Base-by-base conservation (phyloP, 805 yeast species). In the Priceomyces melissophilus region DNA sequence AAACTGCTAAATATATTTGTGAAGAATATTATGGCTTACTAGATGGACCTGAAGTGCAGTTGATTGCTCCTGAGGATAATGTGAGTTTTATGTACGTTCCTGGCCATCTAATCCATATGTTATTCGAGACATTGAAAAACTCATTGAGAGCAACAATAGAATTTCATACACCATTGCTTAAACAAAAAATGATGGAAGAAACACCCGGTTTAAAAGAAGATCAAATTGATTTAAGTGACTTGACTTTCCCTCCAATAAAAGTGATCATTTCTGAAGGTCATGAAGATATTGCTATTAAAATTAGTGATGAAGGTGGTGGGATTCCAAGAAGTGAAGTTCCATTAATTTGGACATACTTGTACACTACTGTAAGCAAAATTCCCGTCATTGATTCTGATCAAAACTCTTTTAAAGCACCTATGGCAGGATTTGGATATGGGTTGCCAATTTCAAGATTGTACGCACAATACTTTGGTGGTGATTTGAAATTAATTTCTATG, bases 361-460 rank as follows among this genome's bases (percentile, higher is more conserved):
- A 88, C 65, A 89, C 96, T 3, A 86, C 96, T 0, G 95, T 89
- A 36, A 80, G 81, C 50, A 75, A 79, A 39, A 76, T 84, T 4
- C 91, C 91, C 0, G 74, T 70, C 15, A 63, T 82, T 37, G 84
- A 79, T 31, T 70, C 49, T 44, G 71, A 73, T 47, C 79, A 78
- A 51, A 69, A 80, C 15, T 84, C 82, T 43, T 83, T 85, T 65
- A 78, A 78, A 57, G 95, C 95, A 1, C 96, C 96, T 43, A 84
- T 88, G 86, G 96, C 96, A 38, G 96, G 96, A 0, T 84, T 85
- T 50, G 96, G 96, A 23, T 90, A 88, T 55, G 96, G 96, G 0
- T 71, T 88, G 52, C 96, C 96, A 1, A 81, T 89, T 40, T 83
- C 93, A 36, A 65, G 96, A 43, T 71, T 88, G 30, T 89, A 89